Base-by-base conservation (phyloP, 768 basidiomycete genomes). In the Wakefieldia striispora region DNA sequence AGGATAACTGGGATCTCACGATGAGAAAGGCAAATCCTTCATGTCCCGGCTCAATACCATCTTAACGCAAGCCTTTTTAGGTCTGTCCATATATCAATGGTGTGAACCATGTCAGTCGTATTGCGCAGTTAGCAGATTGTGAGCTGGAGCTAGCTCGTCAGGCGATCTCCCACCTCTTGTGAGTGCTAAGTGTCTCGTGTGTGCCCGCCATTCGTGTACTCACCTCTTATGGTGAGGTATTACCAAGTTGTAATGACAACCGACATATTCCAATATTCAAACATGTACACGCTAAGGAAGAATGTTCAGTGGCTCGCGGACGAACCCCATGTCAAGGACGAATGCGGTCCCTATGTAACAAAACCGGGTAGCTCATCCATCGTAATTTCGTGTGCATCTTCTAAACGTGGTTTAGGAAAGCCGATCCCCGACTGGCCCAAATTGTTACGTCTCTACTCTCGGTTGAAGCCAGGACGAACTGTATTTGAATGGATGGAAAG, bases 181-280 rank as follows among this genome's bases (percentile, higher is more conserved):
- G 58, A 70, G 88, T 54, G 1, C 17, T 37, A 13, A 34, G 13
- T 38, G 12, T 24, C 23, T 6, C 37, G 12, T n/a, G 12, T 47
- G 23, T 31, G 21, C 19, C 11, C 20, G 37, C 23, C 16, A 24
- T n/a, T 34, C 33, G 37, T 40, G 47, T 35, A 5, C 56, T 61
- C 27, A 47, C 33, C 38, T 33, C 21, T 20, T 24, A 49, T 16
- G 39, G 21, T n/a, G 55, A 95, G 92, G 38, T 97, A 93, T 62
- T 97, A 98, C 65, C 92, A 97, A 71, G 93, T 95, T 36, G 84
- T 97, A 56, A 93, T 98, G 88, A 88, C 85, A 54, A 83, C 95
- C 47, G 97, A 99, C 71, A 91, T 98, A 38, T 99, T 99, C 66
- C 95, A 97, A 66, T 95, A 88, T 67, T 93, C 93, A 14, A 98